Percentiles rank a stretch among this genome's conserved stretches.
These are phyloP conservation scores for Yamadazyma conglobata DNA, from an alignment of 1,139 yeast genomes.

Conservation along the genomic window DNA sequence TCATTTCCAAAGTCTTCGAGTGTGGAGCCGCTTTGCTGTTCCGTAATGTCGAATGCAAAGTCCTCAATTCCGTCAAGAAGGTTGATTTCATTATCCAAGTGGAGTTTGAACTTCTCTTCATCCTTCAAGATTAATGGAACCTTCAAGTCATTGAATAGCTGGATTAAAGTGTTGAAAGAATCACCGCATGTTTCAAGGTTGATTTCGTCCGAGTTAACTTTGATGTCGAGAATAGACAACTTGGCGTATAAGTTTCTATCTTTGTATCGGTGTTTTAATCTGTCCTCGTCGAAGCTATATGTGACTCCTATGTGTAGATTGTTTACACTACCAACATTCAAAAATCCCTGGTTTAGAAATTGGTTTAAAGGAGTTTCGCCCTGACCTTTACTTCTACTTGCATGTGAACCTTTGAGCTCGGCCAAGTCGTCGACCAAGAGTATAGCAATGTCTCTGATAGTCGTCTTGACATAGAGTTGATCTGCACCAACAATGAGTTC, in stretches of 20 bases:
- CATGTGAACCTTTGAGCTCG: slow-evolving; percentile 19
- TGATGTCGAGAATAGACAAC: slow-evolving; percentile 37
- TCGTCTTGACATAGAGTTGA: slow-evolving; percentile 37
- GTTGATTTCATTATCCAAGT: slow-evolving; percentile 34
- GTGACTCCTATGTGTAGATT: slow-evolving; percentile 42
- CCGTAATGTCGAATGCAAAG: slow-evolving; percentile 19
- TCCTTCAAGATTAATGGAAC: slow-evolving; percentile 59
- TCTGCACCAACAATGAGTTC: slow-evolving; percentile 39
- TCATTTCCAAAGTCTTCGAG: no score
- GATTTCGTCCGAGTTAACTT: slow-evolving; percentile 47
- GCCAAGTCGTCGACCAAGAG: slow-evolving; percentile 57
- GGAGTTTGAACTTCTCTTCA: slow-evolving; percentile 51
- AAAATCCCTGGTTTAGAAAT: slow-evolving; percentile 37
- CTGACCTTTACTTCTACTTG: slow-evolving; percentile 1
- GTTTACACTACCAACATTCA: slow-evolving; percentile 42
- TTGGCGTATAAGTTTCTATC: slow-evolving; percentile 13
- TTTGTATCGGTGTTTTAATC: slow-evolving; percentile 5
- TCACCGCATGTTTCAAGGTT: slow-evolving; percentile 76
- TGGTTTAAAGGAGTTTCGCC: slow-evolving; percentile 13
- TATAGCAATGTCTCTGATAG: slow-evolving; percentile 43
- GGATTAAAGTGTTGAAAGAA: slow-evolving; percentile 69
- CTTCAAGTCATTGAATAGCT: slow-evolving; percentile 67
- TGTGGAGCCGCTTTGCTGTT: slow-evolving; percentile 1
- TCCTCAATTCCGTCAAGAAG: slow-evolving; percentile 49
- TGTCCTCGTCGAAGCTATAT: slow-evolving; percentile 18